Evolutionary conservation across 2,329 filamentous ascomycete genomes (phyloP), one percentile per base, ranked within the genome.

Genomic region (Kalmusia sp.): DNA sequence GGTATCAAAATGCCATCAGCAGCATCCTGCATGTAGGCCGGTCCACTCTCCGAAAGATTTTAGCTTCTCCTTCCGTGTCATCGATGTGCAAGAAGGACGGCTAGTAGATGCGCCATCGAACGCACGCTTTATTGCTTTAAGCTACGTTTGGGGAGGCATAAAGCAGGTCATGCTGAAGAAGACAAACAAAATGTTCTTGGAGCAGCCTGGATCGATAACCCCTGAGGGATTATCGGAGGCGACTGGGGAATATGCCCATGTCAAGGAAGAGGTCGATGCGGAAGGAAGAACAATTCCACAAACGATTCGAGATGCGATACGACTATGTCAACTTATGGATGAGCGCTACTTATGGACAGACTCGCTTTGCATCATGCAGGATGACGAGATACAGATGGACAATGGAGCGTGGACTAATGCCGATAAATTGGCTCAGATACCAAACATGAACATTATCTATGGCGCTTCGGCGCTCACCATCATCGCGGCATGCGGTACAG

Each of bases 301-400:
- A 45, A 59, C 51, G 3, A 56, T 59, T 19, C 44, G 38, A 28
- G 56, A 59, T n/a, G 53, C 56, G 6, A 57, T 59, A 11, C 45
- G 33, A 9, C 30, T 59, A 6, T 50, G 49, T 21, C 41, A 49
- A 9, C 25, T 46, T 6, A 39, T 59, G 5, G 39, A 39, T 3
- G 41, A 47, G 28, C 47, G 54, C 15, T 53, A 43, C 22, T 21
- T 53, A 6, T 52, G 49, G 50, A 35, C 25, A 6, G 43, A 47
- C 21, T 47, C 50, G 6, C 30, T 47, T 2, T 52, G 51, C 24
- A 53, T 49, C 31, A 22, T 49, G 37, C 51, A 53, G 44, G 51
- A 53, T 22, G 45, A 51, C 12, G 46, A 52, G 3, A 37, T 49
- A 22, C 44, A 49, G n/a, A 41, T 14, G 19, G 38, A 27, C 15